Evolutionary conservation across 805 yeast genomes (phyloP).

Genomic region (Candida hispaniensis): DNA sequence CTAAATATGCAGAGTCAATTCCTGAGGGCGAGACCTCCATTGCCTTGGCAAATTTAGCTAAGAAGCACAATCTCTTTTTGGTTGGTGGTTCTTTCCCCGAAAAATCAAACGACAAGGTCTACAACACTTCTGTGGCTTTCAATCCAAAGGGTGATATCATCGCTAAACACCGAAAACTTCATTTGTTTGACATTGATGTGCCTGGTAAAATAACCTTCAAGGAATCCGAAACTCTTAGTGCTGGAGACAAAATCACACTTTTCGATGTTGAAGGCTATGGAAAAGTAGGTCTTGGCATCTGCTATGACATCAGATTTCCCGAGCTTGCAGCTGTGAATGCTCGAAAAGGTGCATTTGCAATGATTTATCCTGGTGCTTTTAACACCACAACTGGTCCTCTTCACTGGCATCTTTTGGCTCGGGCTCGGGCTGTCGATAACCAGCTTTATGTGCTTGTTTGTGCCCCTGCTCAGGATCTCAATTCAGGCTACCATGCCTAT

Average conservation of each 20-base stretch:
- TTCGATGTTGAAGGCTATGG: slow-evolving; percentile 55
- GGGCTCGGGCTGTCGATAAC: slow-evolving; percentile 80
- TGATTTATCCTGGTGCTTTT: slow-evolving; percentile 88
- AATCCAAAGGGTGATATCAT: slow-evolving; percentile 61
- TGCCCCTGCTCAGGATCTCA: slow-evolving; percentile 85
- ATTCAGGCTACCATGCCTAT: slow-evolving; percentile 67
- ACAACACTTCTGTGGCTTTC: slow-evolving; percentile 68
- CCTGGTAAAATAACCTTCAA: slow-evolving; percentile 84
- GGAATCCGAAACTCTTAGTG: slow-evolving; percentile 64
- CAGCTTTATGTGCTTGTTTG: slow-evolving; percentile 80
- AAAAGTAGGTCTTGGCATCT: slow-evolving; percentile 70
- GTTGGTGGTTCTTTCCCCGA: slow-evolving; percentile 95
- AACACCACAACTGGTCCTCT: slow-evolving; percentile 86
- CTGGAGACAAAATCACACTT: slow-evolving; percentile 76
- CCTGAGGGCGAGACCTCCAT: slow-evolving; percentile 57
- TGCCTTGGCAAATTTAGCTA: slow-evolving; percentile 58
- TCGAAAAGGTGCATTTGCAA: slow-evolving; percentile 58
- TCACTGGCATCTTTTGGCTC: slow-evolving; percentile 76
- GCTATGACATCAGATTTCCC: slow-evolving; percentile 91
- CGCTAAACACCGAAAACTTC: slow-evolving; percentile 85
- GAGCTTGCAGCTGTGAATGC: slow-evolving; percentile 67
- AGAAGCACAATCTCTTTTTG: slow-evolving; percentile 46
- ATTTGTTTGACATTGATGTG: slow-evolving; percentile 83
- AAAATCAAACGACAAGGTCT: slow-evolving; percentile 43
- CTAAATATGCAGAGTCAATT: slow-evolving; percentile 78